Base-by-base conservation (phyloP, 2,329 filamentous ascomycete genomes). In the Tolypocladium inflatum region DNA sequence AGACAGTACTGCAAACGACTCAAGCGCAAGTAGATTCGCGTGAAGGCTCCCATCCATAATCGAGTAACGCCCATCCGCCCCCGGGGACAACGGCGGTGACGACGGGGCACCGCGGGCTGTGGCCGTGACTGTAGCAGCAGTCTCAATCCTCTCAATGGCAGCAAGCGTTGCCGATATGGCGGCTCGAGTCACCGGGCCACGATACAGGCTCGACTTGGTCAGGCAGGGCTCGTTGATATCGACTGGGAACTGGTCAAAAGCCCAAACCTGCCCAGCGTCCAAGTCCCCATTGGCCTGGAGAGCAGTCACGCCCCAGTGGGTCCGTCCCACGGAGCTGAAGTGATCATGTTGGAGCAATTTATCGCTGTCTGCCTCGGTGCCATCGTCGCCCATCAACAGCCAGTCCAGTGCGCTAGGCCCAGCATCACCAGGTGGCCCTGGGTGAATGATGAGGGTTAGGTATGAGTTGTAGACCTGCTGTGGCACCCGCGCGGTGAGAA, bases 191-290 rank as follows among this genome's bases (percentile, higher is more conserved):
- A 76, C 67, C 1, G 68, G 63, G 0, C 73, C 72, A 30, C 73
- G 68, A 57, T 76, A 76, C 3, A 76, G 63, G 33, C 68, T 71
- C 1, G 74, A 74, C 57, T 76, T 76, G 37, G 73, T 76, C 38
- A 75, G 60, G 21, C 65, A 63, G 6, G 66, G 62, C 38, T 73
- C 70, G 59, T 76, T 72, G 56, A 76, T 75, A 63, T 75, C 62
- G 57, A 76, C 63, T 7, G 67, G 61, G 60, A 76, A 76, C 58
- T 76, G 74, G 42, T 76, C 73, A 58, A 71, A 76, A 1, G 73
- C 73, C 74, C 74, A 76, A 9, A 76, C 72, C 0, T 73, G 74
- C 8, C 74, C 74, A n/a, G 71, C 72, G 55, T 76, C 74, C 57
- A 76, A 72, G 51, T 74, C 66, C 55, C 71, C 72, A 21, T 71